Evolutionary conservation across 1,139 yeast species (phyloP).

Genomic region (Spencermartinsiella ligniputridi): DNA sequence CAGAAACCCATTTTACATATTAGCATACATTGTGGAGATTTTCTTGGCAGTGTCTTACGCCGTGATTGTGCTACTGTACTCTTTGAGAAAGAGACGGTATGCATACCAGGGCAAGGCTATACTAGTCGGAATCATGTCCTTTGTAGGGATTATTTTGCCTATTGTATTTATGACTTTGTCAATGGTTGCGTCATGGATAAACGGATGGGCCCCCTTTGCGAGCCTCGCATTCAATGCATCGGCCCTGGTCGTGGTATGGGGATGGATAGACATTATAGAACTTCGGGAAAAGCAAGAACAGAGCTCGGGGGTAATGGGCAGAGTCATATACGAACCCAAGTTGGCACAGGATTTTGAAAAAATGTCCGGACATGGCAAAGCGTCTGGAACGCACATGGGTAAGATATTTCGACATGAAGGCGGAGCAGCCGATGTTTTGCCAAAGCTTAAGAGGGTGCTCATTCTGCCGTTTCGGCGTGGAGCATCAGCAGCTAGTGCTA

Average conservation of each 20-base stretch:
- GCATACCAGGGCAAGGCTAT: slow-evolving; percentile 50
- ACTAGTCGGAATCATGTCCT: slow-evolving; percentile 54
- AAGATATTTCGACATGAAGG: neutral
- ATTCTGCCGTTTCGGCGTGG: neutral
- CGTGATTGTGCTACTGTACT: slow-evolving; percentile 57
- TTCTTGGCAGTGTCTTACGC: slow-evolving; percentile 71
- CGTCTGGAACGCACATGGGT: neutral
- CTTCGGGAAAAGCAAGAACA: slow-evolving; percentile 61
- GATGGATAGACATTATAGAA: slow-evolving; percentile 76
- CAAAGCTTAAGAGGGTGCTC: neutral
- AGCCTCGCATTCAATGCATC: slow-evolving; percentile 49
- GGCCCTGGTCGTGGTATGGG: slow-evolving; percentile 74
- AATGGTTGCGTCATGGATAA: slow-evolving; percentile 65
- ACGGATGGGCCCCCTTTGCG: slow-evolving; percentile 71
- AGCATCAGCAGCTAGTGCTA: neutral
- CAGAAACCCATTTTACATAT: slow-evolving; percentile 37
- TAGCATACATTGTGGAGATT: slow-evolving; percentile 69
- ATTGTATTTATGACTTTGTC: slow-evolving; percentile 48
- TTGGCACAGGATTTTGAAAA: slow-evolving; percentile 12
- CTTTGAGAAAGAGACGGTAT: slow-evolving; percentile 51
- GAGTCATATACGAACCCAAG: slow-evolving; percentile 32
- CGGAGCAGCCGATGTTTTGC: neutral
- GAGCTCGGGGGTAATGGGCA: slow-evolving; percentile 73
- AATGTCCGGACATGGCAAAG: slow-evolving; percentile 5
- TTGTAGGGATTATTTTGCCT: slow-evolving; percentile 58